phyloP scores from a whole-genome alignment of 2,329 filamentous ascomycete genomes.

The Exophiala viscosa region DNA sequence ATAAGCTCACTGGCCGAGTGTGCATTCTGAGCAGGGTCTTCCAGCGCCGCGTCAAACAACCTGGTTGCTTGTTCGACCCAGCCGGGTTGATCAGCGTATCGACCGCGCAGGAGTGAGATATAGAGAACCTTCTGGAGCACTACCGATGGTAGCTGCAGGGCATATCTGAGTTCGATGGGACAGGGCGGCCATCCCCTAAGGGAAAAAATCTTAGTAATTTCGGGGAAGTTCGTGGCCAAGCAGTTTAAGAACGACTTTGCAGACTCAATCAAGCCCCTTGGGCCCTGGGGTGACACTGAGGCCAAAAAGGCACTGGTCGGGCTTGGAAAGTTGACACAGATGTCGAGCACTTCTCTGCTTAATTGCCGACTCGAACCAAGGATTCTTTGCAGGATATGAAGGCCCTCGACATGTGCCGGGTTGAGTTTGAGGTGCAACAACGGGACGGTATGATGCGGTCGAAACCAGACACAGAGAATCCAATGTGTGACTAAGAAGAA shows the following conservation, averaged over 20 bases:
- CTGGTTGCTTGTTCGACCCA: background rate
- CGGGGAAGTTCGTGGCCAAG: background rate
- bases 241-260: constrained; percentile 3
- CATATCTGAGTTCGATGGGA: constrained; percentile 6
- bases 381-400: background rate
- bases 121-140: constrained; percentile 13
- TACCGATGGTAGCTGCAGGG: constrained; percentile 9
- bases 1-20: too few relatives aligned
- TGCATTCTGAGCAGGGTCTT: too few relatives aligned
- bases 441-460: background rate
- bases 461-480: constrained; percentile 5
- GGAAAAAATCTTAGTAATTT: background rate
- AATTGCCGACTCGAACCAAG: constrained; percentile 1
- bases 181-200: constrained; percentile 3
- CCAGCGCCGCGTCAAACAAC: background rate
- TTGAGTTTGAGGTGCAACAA: background rate
- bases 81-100: too few relatives aligned
- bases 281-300: background rate
- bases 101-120: background rate
- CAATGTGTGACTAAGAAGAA: constrained; percentile 54
- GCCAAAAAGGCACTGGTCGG: background rate
- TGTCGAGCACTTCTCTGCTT: background rate
- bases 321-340: constrained; percentile 3
- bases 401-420: constrained; percentile 1
- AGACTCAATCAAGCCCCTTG: background rate